These are phyloP conservation scores for Lolium rigidum DNA, from an alignment of 176 grass and related monocot species.

Conservation along the genomic window DNA sequence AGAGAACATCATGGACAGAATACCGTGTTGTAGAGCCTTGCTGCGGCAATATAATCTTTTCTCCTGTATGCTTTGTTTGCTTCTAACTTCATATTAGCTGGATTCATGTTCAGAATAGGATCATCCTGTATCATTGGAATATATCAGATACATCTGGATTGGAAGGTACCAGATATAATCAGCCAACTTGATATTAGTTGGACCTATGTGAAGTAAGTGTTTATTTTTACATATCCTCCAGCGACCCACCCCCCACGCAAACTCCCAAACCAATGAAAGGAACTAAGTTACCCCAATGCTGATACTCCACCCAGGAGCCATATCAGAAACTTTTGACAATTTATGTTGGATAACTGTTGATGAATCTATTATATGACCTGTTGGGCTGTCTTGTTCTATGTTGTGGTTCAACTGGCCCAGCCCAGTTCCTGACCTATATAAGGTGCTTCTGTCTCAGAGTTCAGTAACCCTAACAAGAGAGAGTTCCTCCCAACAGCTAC, in stretches of 20 bases:
- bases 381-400: no score
- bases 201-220: not conserved
- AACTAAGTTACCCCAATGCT: not conserved
- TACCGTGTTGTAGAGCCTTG: conserved; percentile 43
- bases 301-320: not conserved
- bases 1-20: conserved; percentile 2
- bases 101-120: conserved; percentile 1
- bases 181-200: conserved; percentile 5
- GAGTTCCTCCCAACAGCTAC: no score
- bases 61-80: conserved; percentile 41
- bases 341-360: not conserved
- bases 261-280: not conserved
- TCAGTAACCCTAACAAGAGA: no score
- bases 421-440: no score
- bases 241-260: not conserved
- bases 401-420: no score
- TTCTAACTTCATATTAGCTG: conserved; percentile 43
- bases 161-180: conserved; percentile 20
- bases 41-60: conserved; percentile 49
- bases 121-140: conserved; percentile 37
- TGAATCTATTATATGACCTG: no score
- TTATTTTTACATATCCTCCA: not conserved
- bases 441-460: no score
- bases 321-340: not conserved
- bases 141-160: conserved; percentile 5